Evolutionary conservation across 2,329 filamentous ascomycete genomes (phyloP).

Genomic region (Pseudomassariella vexata): DNA sequence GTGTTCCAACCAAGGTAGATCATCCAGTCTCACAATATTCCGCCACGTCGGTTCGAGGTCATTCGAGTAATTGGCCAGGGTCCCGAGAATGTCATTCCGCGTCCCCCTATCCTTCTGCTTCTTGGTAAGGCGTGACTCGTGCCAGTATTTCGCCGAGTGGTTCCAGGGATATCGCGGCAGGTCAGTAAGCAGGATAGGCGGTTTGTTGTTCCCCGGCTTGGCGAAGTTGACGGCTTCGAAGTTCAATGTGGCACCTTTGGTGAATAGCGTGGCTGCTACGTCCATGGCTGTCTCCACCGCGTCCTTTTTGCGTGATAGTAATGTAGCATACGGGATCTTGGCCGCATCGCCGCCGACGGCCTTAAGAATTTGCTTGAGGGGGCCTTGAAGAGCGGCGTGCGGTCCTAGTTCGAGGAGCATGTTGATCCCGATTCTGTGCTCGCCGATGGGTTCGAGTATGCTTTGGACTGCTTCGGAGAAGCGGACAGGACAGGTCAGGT

Average conservation of each 20-base stretch:
- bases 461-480: conserved; percentile 32
- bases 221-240: conserved; percentile 42
- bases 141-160: conserved; percentile 39
- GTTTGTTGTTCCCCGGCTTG: conserved; percentile 20
- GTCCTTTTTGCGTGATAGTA: conserved; percentile 46
- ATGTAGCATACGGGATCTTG: conserved; percentile 36
- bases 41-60: conserved; percentile 43
- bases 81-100: conserved; percentile 41
- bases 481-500: conserved; percentile 31
- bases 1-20: conserved; percentile 52
- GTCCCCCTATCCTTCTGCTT: conserved; percentile 34
- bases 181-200: conserved; percentile 34
- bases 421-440: conserved; percentile 31
- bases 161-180: conserved; percentile 44
- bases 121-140: conserved; percentile 37
- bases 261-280: conserved; percentile 37
- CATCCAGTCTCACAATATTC: conserved; percentile 39
- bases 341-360: conserved; percentile 32
- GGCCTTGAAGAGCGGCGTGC: conserved; percentile 42
- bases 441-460: conserved; percentile 30
- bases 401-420: conserved; percentile 44
- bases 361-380: conserved; percentile 45
- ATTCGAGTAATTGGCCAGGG: conserved; percentile 35
- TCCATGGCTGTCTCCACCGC: conserved; percentile 39
- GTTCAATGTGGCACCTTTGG: conserved; percentile 36